Evolutionary conservation across 192 early-diverging fungal species (phyloP).

Genomic region (Coemansia sp.): DNA sequence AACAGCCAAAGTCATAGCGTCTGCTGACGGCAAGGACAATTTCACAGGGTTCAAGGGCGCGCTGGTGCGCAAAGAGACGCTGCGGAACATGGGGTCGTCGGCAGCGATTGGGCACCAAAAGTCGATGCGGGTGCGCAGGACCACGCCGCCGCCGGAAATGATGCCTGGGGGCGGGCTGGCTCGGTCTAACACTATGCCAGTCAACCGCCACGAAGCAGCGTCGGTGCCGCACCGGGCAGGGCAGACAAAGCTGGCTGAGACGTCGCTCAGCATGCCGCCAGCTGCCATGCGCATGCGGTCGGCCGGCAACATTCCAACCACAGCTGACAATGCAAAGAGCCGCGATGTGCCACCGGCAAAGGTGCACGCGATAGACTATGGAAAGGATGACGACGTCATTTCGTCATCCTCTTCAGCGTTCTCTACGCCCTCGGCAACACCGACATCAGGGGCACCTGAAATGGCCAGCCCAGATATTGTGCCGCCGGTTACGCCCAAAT

Average conservation of each 20-base stretch:
- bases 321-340: conserved; percentile 1
- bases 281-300: conserved; percentile 19
- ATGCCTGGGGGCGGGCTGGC: conserved; percentile 21
- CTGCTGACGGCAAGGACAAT: conserved; percentile 55
- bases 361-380: conserved; percentile 2
- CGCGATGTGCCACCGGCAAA: not conserved
- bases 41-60: conserved; percentile 58
- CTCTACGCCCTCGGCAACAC: conserved; percentile 23
- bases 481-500: conserved; percentile 14
- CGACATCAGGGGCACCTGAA: not conserved
- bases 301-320: conserved; percentile 2
- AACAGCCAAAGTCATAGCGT: conserved; percentile 82
- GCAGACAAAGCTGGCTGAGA: conserved; percentile 10
- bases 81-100: conserved; percentile 23
- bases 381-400: conserved; percentile 2
- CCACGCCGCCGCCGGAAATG: conserved; percentile 46
- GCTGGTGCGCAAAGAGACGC: conserved; percentile 51
- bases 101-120: conserved; percentile 38
- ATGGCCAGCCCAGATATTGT: conserved; percentile 9
- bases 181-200: conserved; percentile 52
- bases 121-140: conserved; percentile 47
- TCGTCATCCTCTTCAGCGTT: conserved; percentile 11
- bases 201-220: conserved; percentile 19
- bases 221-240: conserved; percentile 15
- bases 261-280: conserved; percentile 13